Evolutionary conservation across 2,329 filamentous ascomycete species (phyloP).

Genomic region (Ceratocystis ficicola): DNA sequence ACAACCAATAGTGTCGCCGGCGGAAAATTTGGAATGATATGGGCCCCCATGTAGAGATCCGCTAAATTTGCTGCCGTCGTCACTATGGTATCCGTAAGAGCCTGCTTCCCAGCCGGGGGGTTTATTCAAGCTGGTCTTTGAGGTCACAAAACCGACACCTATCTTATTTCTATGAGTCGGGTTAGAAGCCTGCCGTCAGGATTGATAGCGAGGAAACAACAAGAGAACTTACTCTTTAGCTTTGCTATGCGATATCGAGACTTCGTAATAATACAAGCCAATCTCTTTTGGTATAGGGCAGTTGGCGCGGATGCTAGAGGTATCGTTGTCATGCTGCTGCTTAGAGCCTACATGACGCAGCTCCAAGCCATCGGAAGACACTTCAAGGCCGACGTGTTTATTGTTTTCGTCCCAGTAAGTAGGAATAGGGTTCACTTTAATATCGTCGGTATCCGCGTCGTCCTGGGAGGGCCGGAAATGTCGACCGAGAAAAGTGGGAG

Average conservation of each 20-base stretch:
- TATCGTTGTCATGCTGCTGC: conserved; percentile 48
- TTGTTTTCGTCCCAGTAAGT: conserved; percentile 48
- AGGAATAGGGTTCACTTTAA: conserved; percentile 53
- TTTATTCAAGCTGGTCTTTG: conserved; percentile 32
- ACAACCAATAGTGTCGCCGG: conserved; percentile 50
- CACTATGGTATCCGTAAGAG: conserved; percentile 57
- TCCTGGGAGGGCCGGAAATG: background rate
- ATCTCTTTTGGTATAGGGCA: conserved; percentile 78
- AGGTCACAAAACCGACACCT: conserved; percentile 27
- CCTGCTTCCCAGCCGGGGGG: conserved; percentile 56
- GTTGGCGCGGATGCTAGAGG: conserved; percentile 70
- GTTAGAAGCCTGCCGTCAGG: background rate
- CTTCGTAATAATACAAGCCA: conserved; percentile 90
- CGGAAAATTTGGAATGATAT: conserved; percentile 45
- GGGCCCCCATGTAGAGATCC: conserved; percentile 44
- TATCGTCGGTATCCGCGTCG: conserved; percentile 30
- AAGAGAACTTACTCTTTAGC: conserved; percentile 40
- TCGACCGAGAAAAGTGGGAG: background rate
- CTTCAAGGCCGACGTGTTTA: conserved; percentile 43
- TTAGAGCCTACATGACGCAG: conserved; percentile 47
- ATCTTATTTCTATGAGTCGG: conserved; percentile 36
- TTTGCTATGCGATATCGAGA: conserved; percentile 41
- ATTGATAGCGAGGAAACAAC: background rate
- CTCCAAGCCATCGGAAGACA: conserved; percentile 61
- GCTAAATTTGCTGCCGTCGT: conserved; percentile 51